Evolutionary conservation across 129 eudicot species (phyloP), one percentile per base, ranked within the genome.

Genomic region (Escallonia herrerae): DNA sequence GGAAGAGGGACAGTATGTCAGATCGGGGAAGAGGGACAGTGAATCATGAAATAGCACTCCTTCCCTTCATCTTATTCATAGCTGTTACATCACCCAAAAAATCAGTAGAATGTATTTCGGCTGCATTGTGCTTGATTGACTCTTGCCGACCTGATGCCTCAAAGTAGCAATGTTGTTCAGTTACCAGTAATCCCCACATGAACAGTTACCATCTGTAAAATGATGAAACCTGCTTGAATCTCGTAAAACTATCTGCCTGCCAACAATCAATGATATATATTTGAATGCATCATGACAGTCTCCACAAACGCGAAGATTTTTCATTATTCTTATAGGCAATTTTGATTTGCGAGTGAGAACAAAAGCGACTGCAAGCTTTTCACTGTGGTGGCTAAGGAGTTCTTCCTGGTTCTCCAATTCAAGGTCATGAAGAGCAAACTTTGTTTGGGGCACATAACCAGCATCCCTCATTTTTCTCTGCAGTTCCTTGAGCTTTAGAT

Each of bases 211-310:
- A 68, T 81, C 89, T 66, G 15, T 71, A 74, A 90, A 91, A 71
- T 91, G 97, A 75, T 91, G 97, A 60, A 91, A 87, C 49, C 97
- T 84, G 65, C 83, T 81, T 4, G 96, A 83, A 71, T 87, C 97
- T 42, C 97, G 74, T 76, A 87, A 80, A 62, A 91, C 78, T 56
- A 91, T 91, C 48, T 74, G 82, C 81, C 96, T 64, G 56, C 89
- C 79, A 48, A 79, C 95, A 63, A 91, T 84, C 63, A 67, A 68
- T 12, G 95, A 87, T 74, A 91, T 81, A 65, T 80, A 87, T 63
- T 65, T 76, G 41, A 91, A 87, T 10, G 90, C 87, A 4, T 84
- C 77, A 61, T 91, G 97, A 72, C 97, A 91, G 57, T 91, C 96
- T 43, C 96, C 97, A 77, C 97, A 91, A 66, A 91, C 84, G 39